Conservation (phyloP, 2,329 filamentous ascomycete species). For the Cytospora mali region DNA sequence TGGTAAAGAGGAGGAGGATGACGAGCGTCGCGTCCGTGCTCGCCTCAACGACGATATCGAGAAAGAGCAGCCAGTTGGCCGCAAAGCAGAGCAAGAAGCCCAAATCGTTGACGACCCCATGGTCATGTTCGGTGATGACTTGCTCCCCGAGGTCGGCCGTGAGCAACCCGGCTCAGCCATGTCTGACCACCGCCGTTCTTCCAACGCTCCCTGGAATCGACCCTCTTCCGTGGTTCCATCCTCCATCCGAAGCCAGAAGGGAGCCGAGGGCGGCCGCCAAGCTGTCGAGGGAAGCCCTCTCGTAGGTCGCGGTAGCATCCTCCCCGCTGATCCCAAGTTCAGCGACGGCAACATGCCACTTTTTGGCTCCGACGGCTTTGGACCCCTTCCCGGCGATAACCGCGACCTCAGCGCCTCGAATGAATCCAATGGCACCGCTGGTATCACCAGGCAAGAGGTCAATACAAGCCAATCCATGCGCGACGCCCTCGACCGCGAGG, state of each 20-base stretch:
- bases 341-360: conserved; percentile 46
- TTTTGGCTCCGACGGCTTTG: conserved; percentile 40
- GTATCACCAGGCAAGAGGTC: conserved; percentile 29
- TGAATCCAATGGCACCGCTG: conserved; percentile 30
- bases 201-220: conserved; percentile 57
- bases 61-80: conserved; percentile 17
- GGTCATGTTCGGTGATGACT: conserved; percentile 27
- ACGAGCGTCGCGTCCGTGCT: conserved; percentile 43
- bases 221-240: conserved; percentile 52
- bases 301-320: conserved; percentile 39
- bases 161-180: conserved; percentile 26
- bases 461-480: conserved; percentile 38
- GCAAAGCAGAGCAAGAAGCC: conserved; percentile 29
- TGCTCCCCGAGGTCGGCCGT: conserved; percentile 36
- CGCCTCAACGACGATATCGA: conserved; percentile 36
- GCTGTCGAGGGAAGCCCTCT: conserved; percentile 43
- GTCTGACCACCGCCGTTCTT: conserved; percentile 38
- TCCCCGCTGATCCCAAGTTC: conserved; percentile 49
- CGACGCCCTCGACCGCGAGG: conserved; percentile 47
- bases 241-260: conserved; percentile 45
- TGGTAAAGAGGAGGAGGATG: conserved; percentile 39
- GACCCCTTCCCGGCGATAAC: conserved; percentile 35
- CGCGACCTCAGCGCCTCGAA: conserved; percentile 35
- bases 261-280: conserved; percentile 40
- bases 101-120: conserved; percentile 29